phyloP scores from a whole-genome alignment of 202 grass and related monocot genomes.

The Saccharum hybrid region DNA sequence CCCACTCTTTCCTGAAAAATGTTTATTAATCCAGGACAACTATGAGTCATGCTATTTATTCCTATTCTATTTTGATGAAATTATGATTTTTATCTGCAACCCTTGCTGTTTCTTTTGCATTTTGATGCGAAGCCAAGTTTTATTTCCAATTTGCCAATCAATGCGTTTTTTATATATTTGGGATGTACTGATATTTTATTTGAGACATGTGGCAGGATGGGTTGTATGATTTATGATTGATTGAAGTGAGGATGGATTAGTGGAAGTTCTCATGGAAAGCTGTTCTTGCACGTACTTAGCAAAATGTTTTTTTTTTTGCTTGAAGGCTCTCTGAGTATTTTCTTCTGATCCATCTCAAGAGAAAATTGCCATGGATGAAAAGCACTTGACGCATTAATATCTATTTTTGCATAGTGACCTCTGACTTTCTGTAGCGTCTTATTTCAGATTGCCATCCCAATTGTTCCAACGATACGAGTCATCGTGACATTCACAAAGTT shows the following conservation, averaged over 20 bases:
- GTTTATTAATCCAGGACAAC: conserved; percentile 2
- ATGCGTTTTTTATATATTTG: neutral
- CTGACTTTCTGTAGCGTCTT: conserved; percentile 29
- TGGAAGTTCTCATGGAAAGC: conserved; percentile 6
- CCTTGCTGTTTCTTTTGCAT: conserved; percentile 13
- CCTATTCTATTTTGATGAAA: neutral
- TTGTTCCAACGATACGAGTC: conserved; percentile 95
- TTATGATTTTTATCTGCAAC: neutral
- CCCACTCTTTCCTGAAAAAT: conserved; percentile 10
- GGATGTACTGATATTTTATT: neutral
- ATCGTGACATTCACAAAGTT: conserved; percentile 97
- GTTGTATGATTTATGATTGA: neutral
- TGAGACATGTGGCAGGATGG: neutral
- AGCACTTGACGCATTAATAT: neutral
- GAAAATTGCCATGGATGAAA: neutral
- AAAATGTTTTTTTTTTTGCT: too few relatives aligned
- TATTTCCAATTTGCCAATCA: neutral
- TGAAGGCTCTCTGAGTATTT: too few relatives aligned
- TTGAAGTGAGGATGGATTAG: conserved; percentile 19
- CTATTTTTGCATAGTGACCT: neutral
- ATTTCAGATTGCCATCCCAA: conserved; percentile 95
- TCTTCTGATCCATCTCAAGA: neutral
- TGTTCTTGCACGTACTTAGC: neutral
- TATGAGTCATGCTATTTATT: neutral
- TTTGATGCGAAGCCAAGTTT: conserved; percentile 15